Evolutionary conservation across 768 basidiomycete genomes (phyloP).

Genomic region (Cystofilobasidium ferigula): DNA sequence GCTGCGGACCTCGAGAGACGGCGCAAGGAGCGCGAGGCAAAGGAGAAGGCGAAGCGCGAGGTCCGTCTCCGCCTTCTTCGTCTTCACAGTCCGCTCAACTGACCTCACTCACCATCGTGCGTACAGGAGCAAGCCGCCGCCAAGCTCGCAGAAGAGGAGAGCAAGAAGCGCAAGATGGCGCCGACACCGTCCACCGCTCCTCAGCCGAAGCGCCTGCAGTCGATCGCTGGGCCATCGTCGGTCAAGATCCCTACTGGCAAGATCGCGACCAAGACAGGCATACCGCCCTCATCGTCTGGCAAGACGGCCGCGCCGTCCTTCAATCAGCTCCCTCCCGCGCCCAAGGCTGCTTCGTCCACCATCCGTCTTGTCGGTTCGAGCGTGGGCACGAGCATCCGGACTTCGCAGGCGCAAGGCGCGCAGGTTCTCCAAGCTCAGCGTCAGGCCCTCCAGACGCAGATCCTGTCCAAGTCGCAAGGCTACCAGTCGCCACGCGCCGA

Average conservation of each 20-base stretch:
- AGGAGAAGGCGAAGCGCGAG: slow-evolving; percentile 15
- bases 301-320: slow-evolving; percentile 17
- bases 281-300: not conserved
- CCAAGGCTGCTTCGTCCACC: slow-evolving; percentile 6
- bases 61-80: not conserved
- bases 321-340: slow-evolving; percentile 19
- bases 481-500: slow-evolving; percentile 3
- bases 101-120: not conserved
- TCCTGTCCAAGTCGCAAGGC: slow-evolving; percentile 10
- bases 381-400: slow-evolving; percentile 18
- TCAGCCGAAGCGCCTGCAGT: slow-evolving; percentile 13
- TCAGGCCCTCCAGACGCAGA: slow-evolving; percentile 18
- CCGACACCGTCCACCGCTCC: slow-evolving; percentile 5
- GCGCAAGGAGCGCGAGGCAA: slow-evolving; percentile 26
- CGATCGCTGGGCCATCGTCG: slow-evolving; percentile 4
- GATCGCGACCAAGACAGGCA: slow-evolving; percentile 18
- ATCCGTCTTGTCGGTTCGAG: slow-evolving; percentile 19
- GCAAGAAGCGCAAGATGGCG: slow-evolving; percentile 22
- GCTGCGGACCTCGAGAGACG: slow-evolving; percentile 19
- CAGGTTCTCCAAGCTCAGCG: slow-evolving; percentile 18
- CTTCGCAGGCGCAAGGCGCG: slow-evolving; percentile 18
- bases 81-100: not conserved
- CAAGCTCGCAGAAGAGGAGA: slow-evolving; percentile 15
- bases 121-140: not conserved
- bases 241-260: slow-evolving; percentile 4